These are phyloP conservation scores for Aspergillus puulaauensis DNA, from an alignment of 2,329 filamentous ascomycete species.

Conservation along the genomic window DNA sequence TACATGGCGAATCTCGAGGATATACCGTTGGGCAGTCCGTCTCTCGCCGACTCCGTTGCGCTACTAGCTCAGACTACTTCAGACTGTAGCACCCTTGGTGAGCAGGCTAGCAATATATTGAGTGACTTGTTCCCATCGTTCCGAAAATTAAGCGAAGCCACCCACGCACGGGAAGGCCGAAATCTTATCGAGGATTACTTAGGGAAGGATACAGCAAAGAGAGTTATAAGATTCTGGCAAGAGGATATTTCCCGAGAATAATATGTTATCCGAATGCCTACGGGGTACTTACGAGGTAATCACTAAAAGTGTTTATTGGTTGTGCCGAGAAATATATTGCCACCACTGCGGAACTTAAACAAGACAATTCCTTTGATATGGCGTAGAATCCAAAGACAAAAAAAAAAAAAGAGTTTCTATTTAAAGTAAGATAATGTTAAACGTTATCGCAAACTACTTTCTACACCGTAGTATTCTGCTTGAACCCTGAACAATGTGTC, in stretches of 20 bases:
- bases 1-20: slow-evolving; percentile 39
- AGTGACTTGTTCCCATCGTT: slow-evolving; percentile 31
- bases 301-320: neutral
- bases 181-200: slow-evolving; percentile 32
- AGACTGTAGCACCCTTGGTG: slow-evolving; percentile 19
- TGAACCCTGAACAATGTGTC: neutral
- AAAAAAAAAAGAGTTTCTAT: neutral
- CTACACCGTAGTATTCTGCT: neutral
- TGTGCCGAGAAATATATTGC: slow-evolving; percentile 7
- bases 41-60: slow-evolving; percentile 16
- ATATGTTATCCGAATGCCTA: neutral
- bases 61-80: slow-evolving; percentile 23
- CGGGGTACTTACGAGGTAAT: neutral
- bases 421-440: no score
- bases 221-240: slow-evolving; percentile 41
- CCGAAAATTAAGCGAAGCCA: slow-evolving; percentile 17
- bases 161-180: slow-evolving; percentile 19
- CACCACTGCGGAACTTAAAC: neutral
- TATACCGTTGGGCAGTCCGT: slow-evolving; percentile 11
- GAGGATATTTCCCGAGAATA: slow-evolving; percentile 31
- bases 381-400: neutral
- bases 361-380: neutral
- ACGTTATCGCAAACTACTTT: no score
- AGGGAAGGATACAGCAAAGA: slow-evolving; percentile 26
- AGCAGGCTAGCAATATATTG: slow-evolving; percentile 31